Evolutionary conservation across 2,329 filamentous ascomycete species (phyloP).

Genomic region (Trichoderma cornu-damae): DNA sequence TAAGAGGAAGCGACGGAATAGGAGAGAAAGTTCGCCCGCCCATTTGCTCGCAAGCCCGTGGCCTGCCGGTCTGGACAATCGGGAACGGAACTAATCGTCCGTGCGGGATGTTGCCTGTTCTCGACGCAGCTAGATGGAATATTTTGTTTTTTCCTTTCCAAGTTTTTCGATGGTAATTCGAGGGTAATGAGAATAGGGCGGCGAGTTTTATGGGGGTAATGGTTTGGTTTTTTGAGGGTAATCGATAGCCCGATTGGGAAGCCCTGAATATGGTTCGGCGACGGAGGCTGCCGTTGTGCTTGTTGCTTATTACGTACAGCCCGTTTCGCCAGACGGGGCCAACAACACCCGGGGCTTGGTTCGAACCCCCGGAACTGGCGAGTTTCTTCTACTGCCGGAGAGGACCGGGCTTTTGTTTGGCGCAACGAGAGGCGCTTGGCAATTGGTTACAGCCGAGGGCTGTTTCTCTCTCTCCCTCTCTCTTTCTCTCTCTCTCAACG

Average conservation of each 20-base stretch:
- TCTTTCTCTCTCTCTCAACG: too few relatives aligned
- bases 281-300: not conserved
- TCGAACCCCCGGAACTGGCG: not conserved
- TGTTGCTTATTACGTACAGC: conserved; percentile 21
- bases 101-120: not conserved
- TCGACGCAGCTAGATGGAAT: not conserved
- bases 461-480: conserved; percentile 3
- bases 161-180: conserved; percentile 6
- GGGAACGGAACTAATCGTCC: not conserved
- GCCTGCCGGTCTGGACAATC: too few relatives aligned
- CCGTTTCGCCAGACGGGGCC: conserved; percentile 10
- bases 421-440: not conserved
- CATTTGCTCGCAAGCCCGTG: conserved; percentile 1
- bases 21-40: too few relatives aligned
- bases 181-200: conserved; percentile 13
- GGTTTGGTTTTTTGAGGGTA: conserved; percentile 20
- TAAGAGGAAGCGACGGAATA: conserved; percentile 15
- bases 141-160: not conserved
- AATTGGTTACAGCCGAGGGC: conserved; percentile 3
- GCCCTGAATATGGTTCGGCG: not conserved
- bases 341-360: not conserved
- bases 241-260: conserved; percentile 18
- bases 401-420: not conserved
- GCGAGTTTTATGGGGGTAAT: conserved; percentile 21
- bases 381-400: not conserved